Conservation (phyloP, 805 yeast species). For the Pichia exigua region DNA sequence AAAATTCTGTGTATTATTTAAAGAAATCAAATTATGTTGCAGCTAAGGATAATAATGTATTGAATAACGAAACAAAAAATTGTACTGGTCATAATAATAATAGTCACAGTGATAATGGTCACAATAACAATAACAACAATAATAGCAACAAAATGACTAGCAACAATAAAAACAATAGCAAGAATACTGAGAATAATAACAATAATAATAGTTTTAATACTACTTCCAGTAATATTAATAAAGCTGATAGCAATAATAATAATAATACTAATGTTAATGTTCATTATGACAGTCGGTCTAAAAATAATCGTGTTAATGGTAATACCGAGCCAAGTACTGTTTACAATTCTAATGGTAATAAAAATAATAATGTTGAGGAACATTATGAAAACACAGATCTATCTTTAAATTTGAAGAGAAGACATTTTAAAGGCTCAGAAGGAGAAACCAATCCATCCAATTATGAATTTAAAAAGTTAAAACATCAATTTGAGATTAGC, state of each 20-base stretch:
- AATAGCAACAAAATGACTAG: too few species aligned
- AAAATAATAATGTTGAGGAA: background rate
- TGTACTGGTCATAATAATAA: too few species aligned
- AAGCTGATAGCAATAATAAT: background rate
- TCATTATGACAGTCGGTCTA: too few species aligned
- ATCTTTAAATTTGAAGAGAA: background rate
- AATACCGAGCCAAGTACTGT: background rate
- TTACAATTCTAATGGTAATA: too few species aligned
- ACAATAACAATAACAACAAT: background rate
- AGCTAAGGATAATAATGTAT: too few species aligned
- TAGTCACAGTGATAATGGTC: too few species aligned
- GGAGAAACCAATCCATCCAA: background rate
- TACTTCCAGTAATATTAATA: background rate
- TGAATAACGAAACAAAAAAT: too few species aligned
- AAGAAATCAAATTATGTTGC: background rate
- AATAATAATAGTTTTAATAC: background rate
- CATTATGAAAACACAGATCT: background rate
- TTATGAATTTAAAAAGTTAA: background rate
- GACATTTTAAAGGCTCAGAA: background rate
- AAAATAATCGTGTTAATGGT: background rate
- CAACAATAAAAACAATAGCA: background rate
- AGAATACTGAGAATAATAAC: background rate
- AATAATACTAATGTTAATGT: background rate
- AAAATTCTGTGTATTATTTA: conserved; percentile 1
- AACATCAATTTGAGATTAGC: background rate